These are phyloP conservation scores for Coemansia aciculifera DNA, from an alignment of 192 early-diverging fungal genomes.

Conservation along the genomic window DNA sequence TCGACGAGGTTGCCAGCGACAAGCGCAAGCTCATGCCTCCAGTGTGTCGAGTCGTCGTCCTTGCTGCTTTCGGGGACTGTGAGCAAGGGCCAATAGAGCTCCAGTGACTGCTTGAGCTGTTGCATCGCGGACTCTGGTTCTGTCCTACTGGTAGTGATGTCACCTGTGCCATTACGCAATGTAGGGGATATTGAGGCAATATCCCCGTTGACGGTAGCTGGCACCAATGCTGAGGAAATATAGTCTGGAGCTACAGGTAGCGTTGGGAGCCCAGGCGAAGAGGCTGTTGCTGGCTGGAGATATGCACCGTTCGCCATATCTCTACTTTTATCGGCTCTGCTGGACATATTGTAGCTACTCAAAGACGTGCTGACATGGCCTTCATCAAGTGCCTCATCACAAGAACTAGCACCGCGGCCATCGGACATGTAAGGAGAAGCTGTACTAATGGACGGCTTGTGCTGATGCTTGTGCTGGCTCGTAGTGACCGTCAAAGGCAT, in stretches of 20 bases:
- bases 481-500: neutral
- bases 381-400: neutral
- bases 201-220: slow-evolving; percentile 1
- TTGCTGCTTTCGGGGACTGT: neutral
- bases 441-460: neutral
- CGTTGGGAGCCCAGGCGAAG: neutral
- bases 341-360: neutral
- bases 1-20: slow-evolving; percentile 23
- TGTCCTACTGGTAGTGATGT: neutral
- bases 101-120: neutral
- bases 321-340: neutral
- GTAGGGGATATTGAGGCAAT: neutral
- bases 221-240: neutral
- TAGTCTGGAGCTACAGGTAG: neutral
- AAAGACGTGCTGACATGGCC: neutral
- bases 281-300: neutral
- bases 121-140: neutral
- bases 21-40: slow-evolving; percentile 25
- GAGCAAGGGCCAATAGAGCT: slow-evolving; percentile 5
- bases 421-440: neutral
- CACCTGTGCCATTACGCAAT: neutral
- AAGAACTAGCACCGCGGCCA: slow-evolving; percentile 2
- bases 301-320: neutral
- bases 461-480: neutral
- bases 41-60: slow-evolving; percentile 1